Percentiles rank a stretch among this genome's conserved stretches.
phyloP scores from a whole-genome alignment of 148 eudicot species.

The Limonium bicolor region DNA sequence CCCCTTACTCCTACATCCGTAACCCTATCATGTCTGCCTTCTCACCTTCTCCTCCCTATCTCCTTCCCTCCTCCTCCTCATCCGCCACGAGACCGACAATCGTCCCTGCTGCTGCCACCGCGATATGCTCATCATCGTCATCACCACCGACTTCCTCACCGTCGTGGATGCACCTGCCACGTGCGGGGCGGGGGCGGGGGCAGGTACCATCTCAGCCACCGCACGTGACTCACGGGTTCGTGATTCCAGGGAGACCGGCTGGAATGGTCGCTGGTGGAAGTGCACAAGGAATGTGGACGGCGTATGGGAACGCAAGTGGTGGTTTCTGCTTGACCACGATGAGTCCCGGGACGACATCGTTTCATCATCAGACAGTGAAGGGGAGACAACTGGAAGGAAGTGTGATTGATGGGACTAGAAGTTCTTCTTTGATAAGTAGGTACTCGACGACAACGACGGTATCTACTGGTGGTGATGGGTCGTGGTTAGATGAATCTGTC shows the following conservation, averaged over 20 bases:
- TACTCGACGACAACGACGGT: constrained; percentile 2
- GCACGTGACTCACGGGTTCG: constrained; percentile 56
- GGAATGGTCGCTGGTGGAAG: not conserved
- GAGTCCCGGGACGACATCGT: constrained; percentile 13
- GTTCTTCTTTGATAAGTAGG: constrained; percentile 55
- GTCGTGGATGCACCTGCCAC: constrained; percentile 55
- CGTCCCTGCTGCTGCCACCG: constrained; percentile 6
- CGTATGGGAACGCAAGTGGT: constrained; percentile 35
- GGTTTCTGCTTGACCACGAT: constrained; percentile 19
- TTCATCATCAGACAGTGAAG: not conserved
- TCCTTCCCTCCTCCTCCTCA: constrained; percentile 22
- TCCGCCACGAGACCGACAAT: constrained; percentile 8
- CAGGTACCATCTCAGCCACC: constrained; percentile 33
- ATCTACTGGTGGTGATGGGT: constrained; percentile 32
- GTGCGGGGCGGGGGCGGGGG: too few relatives aligned
- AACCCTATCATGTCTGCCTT: constrained; percentile 59
- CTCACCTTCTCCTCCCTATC: constrained; percentile 54
- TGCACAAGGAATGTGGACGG: constrained; percentile 7
- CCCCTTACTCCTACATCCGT: constrained; percentile 22
- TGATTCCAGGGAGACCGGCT: constrained; percentile 13
- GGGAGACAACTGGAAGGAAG: constrained; percentile 7
- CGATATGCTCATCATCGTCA: not conserved
- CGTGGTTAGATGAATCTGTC: constrained; percentile 39
- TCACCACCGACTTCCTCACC: constrained; percentile 7
- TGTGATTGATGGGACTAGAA: constrained; percentile 12